phyloP scores from a whole-genome alignment of 495 filamentous ascomycete genomes.

The Cercophora scortea region DNA sequence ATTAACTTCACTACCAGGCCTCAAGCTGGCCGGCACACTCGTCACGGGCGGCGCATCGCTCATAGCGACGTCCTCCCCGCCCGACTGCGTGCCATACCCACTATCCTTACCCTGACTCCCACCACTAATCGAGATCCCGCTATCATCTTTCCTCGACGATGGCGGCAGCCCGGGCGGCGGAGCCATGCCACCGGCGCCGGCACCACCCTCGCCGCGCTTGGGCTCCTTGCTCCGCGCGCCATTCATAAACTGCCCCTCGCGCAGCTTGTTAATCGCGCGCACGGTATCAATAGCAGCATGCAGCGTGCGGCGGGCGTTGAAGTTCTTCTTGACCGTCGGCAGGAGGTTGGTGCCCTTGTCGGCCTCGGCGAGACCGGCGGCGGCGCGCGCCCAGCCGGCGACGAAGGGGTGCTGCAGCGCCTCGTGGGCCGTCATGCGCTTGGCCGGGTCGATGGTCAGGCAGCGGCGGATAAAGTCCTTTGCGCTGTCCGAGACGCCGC shows the following conservation, averaged over 20 bases:
- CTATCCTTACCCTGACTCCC: slow-evolving; percentile 26
- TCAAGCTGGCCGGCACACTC: slow-evolving; percentile 25
- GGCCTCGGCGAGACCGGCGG: slow-evolving; percentile 26
- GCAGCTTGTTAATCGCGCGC: slow-evolving; percentile 92
- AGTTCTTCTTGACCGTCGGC: slow-evolving; percentile 96
- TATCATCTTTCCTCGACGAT: slow-evolving; percentile 22
- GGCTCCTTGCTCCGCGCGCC: slow-evolving; percentile 33
- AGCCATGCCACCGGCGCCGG: not conserved
- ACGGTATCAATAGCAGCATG: slow-evolving; percentile 98
- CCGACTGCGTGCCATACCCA: slow-evolving; percentile 31
- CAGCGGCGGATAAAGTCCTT: slow-evolving; percentile 80
- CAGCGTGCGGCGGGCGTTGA: slow-evolving; percentile 88
- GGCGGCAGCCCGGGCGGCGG: slow-evolving; percentile 4
- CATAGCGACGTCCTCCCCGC: slow-evolving; percentile 29
- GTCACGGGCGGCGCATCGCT: slow-evolving; percentile 19
- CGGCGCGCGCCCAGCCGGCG: slow-evolving; percentile 39
- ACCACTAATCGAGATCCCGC: slow-evolving; percentile 17
- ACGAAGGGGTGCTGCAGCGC: slow-evolving; percentile 88
- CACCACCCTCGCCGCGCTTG: not conserved
- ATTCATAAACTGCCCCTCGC: slow-evolving; percentile 83
- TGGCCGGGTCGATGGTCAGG: slow-evolving; percentile 77
- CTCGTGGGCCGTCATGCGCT: slow-evolving; percentile 90
- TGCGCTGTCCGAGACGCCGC: slow-evolving; percentile 74
- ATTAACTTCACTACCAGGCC: slow-evolving; percentile 24
- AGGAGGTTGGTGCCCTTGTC: slow-evolving; percentile 82